phyloP scores from a whole-genome alignment of 1,139 yeast species.

The Blastobotrys indianensis region DNA sequence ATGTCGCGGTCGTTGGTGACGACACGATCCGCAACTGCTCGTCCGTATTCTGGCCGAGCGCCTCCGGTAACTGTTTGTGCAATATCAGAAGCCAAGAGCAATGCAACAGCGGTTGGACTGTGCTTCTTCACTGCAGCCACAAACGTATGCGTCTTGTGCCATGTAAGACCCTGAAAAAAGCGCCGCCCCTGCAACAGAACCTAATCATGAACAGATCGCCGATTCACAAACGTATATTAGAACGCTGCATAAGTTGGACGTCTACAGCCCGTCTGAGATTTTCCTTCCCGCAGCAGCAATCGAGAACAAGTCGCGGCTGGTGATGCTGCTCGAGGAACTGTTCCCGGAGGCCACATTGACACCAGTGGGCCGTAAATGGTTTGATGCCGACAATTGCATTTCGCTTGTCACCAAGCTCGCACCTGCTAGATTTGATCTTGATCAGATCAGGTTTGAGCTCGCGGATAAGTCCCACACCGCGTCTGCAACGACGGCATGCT shows the following conservation, averaged over 20 bases:
- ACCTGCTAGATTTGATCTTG: neutral
- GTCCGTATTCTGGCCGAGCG: neutral
- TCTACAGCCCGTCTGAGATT: neutral
- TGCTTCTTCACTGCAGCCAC: neutral
- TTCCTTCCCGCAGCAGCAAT: neutral
- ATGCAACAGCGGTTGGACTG: neutral
- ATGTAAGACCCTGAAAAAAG: too few species aligned
- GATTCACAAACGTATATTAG: conserved; percentile 3
- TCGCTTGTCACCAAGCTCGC: conserved; percentile 1
- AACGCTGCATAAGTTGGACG: conserved; percentile 4
- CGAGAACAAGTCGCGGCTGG: conserved; percentile 1
- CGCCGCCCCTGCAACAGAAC: too few species aligned
- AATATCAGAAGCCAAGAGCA: conserved; percentile 1
- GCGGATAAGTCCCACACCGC: conserved; percentile 3
- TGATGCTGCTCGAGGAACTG: conserved; percentile 2
- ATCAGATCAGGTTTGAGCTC: neutral
- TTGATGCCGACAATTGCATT: neutral
- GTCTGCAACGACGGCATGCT: conserved; percentile 3
- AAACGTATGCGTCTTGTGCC: neutral
- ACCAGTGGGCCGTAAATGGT: neutral
- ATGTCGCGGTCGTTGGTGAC: too few species aligned
- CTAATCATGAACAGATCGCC: neutral
- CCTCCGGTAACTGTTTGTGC: neutral
- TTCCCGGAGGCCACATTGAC: conserved; percentile 1
- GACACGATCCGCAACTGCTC: neutral